These are phyloP conservation scores for Fusarium globosum DNA, from an alignment of 2,329 filamentous ascomycete species.

Conservation along the genomic window DNA sequence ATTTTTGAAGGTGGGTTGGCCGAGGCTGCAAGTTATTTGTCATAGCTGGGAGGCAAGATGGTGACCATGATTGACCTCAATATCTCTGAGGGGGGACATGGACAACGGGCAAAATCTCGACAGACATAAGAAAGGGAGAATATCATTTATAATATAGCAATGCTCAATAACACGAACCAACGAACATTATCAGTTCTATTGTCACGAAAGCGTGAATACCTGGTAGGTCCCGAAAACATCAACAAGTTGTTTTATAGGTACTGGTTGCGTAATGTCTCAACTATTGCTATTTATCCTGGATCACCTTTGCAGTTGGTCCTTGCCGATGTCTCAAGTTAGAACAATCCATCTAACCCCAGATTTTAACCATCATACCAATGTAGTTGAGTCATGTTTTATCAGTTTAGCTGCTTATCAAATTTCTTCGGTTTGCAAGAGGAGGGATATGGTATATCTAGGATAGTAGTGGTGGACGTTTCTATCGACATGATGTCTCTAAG, in stretches of 20 bases:
- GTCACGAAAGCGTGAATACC: slow-evolving; percentile 9
- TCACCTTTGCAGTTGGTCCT: neutral
- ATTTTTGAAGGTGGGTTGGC: neutral
- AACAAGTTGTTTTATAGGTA: neutral
- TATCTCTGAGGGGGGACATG: too few species aligned
- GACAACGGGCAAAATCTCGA: neutral
- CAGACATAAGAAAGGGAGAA: neutral
- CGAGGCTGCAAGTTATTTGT: neutral
- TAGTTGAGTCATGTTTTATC: neutral
- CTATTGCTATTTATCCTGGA: slow-evolving; percentile 1
- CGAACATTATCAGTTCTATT: neutral
- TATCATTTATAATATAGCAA: neutral
- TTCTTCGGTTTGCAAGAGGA: slow-evolving; percentile 5
- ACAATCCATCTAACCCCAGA: neutral
- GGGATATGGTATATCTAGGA: neutral
- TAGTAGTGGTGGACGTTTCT: neutral
- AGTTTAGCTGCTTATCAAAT: neutral
- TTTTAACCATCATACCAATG: neutral
- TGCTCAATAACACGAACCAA: neutral
- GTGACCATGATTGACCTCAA: neutral
- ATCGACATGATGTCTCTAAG: neutral
- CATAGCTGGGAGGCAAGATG: neutral
- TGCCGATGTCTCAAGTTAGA: slow-evolving; percentile 9
- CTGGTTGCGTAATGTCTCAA: slow-evolving; percentile 20
- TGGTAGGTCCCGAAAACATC: neutral